Evolutionary conservation across 2,329 filamentous ascomycete genomes (phyloP).

Genomic region (Cladorrhinum sp.): DNA sequence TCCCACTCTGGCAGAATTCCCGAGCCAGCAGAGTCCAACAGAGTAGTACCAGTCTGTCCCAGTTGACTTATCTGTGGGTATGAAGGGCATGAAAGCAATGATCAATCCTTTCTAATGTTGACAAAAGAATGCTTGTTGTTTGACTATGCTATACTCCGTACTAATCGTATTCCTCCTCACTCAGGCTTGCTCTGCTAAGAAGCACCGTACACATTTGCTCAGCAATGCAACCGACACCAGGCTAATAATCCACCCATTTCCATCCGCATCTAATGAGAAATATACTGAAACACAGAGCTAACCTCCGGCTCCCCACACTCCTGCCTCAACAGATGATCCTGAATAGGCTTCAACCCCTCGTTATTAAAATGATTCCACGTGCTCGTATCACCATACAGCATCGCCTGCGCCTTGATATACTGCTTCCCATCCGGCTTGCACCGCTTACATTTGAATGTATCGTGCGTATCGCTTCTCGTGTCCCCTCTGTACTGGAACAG

Average conservation of each 20-base stretch:
- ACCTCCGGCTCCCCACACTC: constrained; percentile 77
- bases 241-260: neutral
- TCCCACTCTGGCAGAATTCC: no score
- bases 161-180: no score
- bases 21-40: no score
- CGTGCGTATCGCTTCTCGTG: constrained; percentile 90
- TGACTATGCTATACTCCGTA: no score
- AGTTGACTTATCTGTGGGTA: no score
- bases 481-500: constrained; percentile 87
- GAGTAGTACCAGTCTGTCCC: no score
- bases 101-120: no score
- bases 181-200: no score
- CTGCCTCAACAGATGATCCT: constrained; percentile 86
- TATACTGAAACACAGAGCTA: constrained; percentile 97
- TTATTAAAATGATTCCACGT: constrained; percentile 99
- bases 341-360: constrained; percentile 72
- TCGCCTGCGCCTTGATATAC: constrained; percentile 83
- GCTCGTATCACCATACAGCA: constrained; percentile 96
- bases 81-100: no score
- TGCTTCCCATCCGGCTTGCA: constrained; percentile 87
- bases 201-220: no score
- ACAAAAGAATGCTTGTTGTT: no score
- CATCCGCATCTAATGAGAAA: constrained; percentile 88
- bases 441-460: constrained; percentile 97
- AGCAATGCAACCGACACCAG: no score